Evolutionary conservation across 768 basidiomycete genomes (phyloP).

Genomic region (Naganishia randhawae): DNA sequence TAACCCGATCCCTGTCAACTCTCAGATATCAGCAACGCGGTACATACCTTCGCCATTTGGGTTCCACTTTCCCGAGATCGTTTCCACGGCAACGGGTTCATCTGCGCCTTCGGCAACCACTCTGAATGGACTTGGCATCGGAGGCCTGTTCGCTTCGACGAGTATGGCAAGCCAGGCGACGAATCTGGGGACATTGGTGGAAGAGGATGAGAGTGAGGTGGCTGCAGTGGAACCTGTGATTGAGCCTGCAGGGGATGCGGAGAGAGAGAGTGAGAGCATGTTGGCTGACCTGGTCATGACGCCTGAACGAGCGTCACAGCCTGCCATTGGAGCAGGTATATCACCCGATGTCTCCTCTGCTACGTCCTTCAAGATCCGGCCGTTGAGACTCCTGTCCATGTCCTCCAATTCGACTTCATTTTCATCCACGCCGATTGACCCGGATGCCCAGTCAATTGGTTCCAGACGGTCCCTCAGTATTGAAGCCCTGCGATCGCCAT

Average conservation of each 20-base stretch:
- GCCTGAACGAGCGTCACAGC: not conserved
- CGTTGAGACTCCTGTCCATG: not conserved
- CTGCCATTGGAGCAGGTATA: too few species aligned
- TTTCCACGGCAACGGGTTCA: not conserved
- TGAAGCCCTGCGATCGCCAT: not conserved
- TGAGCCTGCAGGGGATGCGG: not conserved
- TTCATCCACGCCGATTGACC: not conserved
- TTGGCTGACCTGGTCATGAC: not conserved
- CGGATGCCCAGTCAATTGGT: not conserved
- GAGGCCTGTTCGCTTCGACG: not conserved
- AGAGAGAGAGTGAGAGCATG: not conserved
- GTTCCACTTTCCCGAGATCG: not conserved
- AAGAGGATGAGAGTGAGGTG: constrained; percentile 20
- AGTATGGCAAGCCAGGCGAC: constrained; percentile 21
- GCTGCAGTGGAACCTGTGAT: not conserved
- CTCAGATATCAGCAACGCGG: not conserved
- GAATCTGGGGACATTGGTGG: constrained; percentile 11
- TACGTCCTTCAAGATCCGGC: constrained; percentile 20
- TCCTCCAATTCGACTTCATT: constrained; percentile 9
- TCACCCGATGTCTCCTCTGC: not conserved
- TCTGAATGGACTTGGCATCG: not conserved
- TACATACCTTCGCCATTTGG: not conserved
- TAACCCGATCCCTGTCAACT: not conserved
- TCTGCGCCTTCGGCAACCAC: not conserved
- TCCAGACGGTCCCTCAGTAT: constrained; percentile 6